A percentile compares a stretch with the other conserved stretches of the same genome.
phyloP scores from a whole-genome alignment of 192 early-diverging fungal species.

The Backusella parvicylindrica region DNA sequence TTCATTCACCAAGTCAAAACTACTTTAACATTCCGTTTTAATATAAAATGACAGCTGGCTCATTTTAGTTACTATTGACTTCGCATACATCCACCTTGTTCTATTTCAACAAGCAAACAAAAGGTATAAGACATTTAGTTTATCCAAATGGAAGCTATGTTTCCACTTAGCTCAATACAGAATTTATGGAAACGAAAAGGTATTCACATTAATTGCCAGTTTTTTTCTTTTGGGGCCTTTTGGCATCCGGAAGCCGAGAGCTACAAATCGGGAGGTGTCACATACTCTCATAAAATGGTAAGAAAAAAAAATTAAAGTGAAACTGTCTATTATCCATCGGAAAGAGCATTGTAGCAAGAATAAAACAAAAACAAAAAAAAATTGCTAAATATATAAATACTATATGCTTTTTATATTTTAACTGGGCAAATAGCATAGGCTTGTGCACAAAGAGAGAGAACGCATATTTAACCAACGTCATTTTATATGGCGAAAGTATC shows the following conservation, averaged over 20 bases:
- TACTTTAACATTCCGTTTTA: too few relatives aligned
- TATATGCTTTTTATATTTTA: neutral
- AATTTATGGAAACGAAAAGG: too few relatives aligned
- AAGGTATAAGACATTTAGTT: too few relatives aligned
- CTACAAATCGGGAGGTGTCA: neutral
- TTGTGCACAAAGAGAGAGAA: neutral
- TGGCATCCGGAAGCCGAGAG: neutral
- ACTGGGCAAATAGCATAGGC: neutral
- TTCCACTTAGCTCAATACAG: too few relatives aligned
- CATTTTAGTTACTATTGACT: too few relatives aligned
- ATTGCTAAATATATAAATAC: neutral
- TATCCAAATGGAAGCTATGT: too few relatives aligned
- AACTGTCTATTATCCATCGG: neutral
- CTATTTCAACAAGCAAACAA: too few relatives aligned
- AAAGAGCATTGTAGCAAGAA: neutral
- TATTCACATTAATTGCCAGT: too few relatives aligned
- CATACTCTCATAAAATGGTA: neutral
- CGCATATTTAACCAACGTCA: neutral
- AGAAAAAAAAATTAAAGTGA: neutral
- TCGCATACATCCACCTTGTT: too few relatives aligned
- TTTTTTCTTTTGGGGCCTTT: neutral
- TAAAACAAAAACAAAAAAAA: neutral
- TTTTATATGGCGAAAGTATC: neutral
- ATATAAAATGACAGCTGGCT: too few relatives aligned
- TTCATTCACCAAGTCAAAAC: too few relatives aligned